Evolutionary conservation across 2,329 filamentous ascomycete species (phyloP).

Genomic region (Monilinia aucupariae): DNA sequence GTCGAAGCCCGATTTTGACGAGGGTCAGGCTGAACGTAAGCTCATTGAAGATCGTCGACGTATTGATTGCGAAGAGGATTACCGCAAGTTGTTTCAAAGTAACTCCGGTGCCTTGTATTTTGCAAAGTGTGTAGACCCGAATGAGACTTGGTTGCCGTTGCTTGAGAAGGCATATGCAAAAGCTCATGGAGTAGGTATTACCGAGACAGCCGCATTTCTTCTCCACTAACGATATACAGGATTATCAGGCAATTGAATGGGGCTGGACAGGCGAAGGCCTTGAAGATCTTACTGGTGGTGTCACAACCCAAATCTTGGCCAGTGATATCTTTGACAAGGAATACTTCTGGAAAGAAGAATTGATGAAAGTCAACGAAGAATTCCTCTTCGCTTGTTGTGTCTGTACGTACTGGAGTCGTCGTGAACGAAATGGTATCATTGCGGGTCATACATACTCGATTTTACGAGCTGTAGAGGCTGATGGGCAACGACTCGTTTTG

Average conservation of each 20-base stretch:
- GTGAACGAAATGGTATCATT: conserved; percentile 47
- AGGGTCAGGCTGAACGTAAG: conserved; percentile 58
- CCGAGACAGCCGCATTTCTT: background rate
- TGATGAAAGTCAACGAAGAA: conserved; percentile 73
- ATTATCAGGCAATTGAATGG: conserved; percentile 69
- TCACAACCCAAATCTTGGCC: conserved; percentile 63
- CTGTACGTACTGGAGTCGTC: conserved; percentile 35
- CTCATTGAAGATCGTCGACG: conserved; percentile 68
- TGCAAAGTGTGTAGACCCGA: conserved; percentile 66
- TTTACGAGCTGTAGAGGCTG: conserved; percentile 48
- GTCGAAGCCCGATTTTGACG: conserved; percentile 74
- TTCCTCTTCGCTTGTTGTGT: conserved; percentile 67
- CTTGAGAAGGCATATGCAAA: conserved; percentile 82
- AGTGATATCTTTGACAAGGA: conserved; percentile 73
- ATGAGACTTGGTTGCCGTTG: conserved; percentile 77
- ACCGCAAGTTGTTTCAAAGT: conserved; percentile 38
- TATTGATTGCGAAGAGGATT: conserved; percentile 54
- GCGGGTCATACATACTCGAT: conserved; percentile 55
- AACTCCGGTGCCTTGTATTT: conserved; percentile 75
- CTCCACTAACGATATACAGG: conserved; percentile 34
- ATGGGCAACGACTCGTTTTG: conserved; percentile 51
- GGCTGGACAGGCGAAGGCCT: conserved; percentile 57
- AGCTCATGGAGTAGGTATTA: conserved; percentile 51
- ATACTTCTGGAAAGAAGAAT: conserved; percentile 75
- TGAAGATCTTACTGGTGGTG: conserved; percentile 60